These are phyloP conservation scores for Aspergillus sp. DNA, from an alignment of 2,329 filamentous ascomycete genomes.

Conservation along the genomic window DNA sequence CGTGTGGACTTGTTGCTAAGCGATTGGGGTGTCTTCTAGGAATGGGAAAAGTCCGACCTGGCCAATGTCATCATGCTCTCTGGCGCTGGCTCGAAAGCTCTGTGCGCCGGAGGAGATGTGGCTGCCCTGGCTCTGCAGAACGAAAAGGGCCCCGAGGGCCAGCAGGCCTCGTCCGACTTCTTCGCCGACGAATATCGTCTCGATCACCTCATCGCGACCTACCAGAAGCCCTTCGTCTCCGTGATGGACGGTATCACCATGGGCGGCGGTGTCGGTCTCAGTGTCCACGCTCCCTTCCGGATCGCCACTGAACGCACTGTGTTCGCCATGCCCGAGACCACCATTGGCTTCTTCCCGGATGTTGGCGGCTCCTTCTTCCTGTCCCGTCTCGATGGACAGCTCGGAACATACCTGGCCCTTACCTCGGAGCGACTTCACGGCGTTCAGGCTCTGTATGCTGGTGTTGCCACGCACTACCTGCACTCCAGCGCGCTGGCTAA, in stretches of 20 bases:
- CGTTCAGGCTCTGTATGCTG: conserved; percentile 83
- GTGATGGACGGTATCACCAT: conserved; percentile 99
- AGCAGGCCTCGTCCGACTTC: conserved; percentile 76
- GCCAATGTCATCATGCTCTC: conserved; percentile 92
- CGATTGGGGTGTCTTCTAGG: conserved; percentile 43
- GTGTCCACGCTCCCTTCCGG: conserved; percentile 90
- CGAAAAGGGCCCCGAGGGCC: conserved; percentile 65
- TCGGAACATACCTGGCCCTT: conserved; percentile 90
- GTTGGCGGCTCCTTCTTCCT: conserved; percentile 97
- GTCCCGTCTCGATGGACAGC: conserved; percentile 78
- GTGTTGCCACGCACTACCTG: conserved; percentile 93
- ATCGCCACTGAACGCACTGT: conserved; percentile 94
- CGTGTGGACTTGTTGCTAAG: conserved; percentile 16
- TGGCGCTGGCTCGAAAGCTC: conserved; percentile 78
- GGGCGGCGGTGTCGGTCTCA: conserved; percentile 94
- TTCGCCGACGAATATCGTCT: conserved; percentile 95
- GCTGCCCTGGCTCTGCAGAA: conserved; percentile 75
- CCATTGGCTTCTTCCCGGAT: conserved; percentile 97
- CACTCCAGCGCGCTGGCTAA: conserved; percentile 83
- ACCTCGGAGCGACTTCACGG: conserved; percentile 83
- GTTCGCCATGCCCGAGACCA: conserved; percentile 98
- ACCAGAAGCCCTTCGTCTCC: conserved; percentile 87
- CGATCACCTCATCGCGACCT: conserved; percentile 92
- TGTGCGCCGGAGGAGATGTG: conserved; percentile 95
- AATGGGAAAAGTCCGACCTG: conserved; percentile 94